A percentile compares a stretch with the other conserved stretches of the same genome.
Conservation (phyloP, 2,329 filamentous ascomycete species). For the Neobulgaria alba region DNA sequence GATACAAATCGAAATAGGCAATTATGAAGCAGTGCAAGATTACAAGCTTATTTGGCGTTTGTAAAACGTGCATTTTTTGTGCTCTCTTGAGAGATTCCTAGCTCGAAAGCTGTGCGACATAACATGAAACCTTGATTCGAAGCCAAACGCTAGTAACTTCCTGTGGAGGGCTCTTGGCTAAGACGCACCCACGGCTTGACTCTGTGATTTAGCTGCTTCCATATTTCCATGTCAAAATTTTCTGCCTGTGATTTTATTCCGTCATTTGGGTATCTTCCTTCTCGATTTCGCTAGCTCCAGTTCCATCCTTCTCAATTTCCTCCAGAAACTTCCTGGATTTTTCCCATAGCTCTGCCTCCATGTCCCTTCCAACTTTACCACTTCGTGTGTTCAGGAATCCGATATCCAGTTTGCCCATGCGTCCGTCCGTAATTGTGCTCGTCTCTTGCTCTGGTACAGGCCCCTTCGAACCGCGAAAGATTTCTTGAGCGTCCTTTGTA, state of each 20-base stretch:
- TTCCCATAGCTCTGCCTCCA: constrained; percentile 73
- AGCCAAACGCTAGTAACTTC: too few relatives aligned
- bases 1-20: too few relatives aligned
- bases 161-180: too few relatives aligned
- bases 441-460: constrained; percentile 4
- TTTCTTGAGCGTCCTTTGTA: not conserved
- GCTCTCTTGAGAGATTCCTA: not conserved
- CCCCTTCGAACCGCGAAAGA: constrained; percentile 8
- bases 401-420: constrained; percentile 59
- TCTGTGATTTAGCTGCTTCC: too few relatives aligned
- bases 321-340: constrained; percentile 49
- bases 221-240: too few relatives aligned
- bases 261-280: constrained; percentile 8
- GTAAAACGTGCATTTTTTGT: not conserved
- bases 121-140: too few relatives aligned
- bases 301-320: constrained; percentile 22
- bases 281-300: constrained; percentile 3
- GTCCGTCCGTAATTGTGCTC: constrained; percentile 28
- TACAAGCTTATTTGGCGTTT: not conserved
- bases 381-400: constrained; percentile 85
- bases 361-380: constrained; percentile 71
- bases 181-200: too few relatives aligned
- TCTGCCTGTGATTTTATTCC: too few relatives aligned
- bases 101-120: not conserved
- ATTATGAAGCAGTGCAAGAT: too few relatives aligned